phyloP scores from a whole-genome alignment of 2,329 filamentous ascomycete species.

The Aureobasidium pullulans region DNA sequence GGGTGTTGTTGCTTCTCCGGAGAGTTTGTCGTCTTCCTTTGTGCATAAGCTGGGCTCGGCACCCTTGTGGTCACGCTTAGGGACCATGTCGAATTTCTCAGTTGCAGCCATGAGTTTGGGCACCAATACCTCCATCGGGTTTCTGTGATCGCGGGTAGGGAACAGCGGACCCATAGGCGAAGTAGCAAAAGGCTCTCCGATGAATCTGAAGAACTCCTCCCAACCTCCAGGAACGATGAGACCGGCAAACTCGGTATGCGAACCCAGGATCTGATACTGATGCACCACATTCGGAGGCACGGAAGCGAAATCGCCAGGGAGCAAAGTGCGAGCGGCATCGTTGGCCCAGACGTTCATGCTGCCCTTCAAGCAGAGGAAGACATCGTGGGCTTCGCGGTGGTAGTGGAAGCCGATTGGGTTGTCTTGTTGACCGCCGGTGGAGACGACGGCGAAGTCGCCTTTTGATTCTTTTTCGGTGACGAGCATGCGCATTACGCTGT shows the following conservation, averaged over 20 bases:
- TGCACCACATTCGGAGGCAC: slow-evolving; percentile 46
- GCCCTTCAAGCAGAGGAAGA: slow-evolving; percentile 51
- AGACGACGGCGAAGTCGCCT: slow-evolving; percentile 12
- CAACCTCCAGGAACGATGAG: slow-evolving; percentile 52
- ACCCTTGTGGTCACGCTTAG: slow-evolving; percentile 41
- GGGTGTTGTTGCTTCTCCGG: slow-evolving; percentile 34
- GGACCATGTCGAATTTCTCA: slow-evolving; percentile 50
- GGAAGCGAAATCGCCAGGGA: slow-evolving; percentile 51
- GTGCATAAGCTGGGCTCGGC: slow-evolving; percentile 38
- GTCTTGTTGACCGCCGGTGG: slow-evolving; percentile 10
- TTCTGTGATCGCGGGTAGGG: slow-evolving; percentile 46
- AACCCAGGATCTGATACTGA: slow-evolving; percentile 48
- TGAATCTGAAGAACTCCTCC: slow-evolving; percentile 54
- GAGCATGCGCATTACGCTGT: slow-evolving; percentile 13
- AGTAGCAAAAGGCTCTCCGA: slow-evolving; percentile 42
- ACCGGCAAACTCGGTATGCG: slow-evolving; percentile 48
- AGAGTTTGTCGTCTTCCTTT: slow-evolving; percentile 32
- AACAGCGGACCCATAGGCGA: slow-evolving; percentile 32
- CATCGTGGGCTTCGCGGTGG: slow-evolving; percentile 50
- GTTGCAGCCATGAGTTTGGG: slow-evolving; percentile 50
- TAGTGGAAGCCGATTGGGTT: slow-evolving; percentile 44
- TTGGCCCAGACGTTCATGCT: slow-evolving; percentile 51
- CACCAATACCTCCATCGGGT: slow-evolving; percentile 43
- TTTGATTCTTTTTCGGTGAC: slow-evolving; percentile 13
- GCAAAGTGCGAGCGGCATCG: slow-evolving; percentile 48